A percentile compares a stretch with the other conserved stretches of the same genome.
These are phyloP conservation scores for Trichoderma semiorbis DNA, from an alignment of 2,329 filamentous ascomycete genomes.

Conservation along the genomic window DNA sequence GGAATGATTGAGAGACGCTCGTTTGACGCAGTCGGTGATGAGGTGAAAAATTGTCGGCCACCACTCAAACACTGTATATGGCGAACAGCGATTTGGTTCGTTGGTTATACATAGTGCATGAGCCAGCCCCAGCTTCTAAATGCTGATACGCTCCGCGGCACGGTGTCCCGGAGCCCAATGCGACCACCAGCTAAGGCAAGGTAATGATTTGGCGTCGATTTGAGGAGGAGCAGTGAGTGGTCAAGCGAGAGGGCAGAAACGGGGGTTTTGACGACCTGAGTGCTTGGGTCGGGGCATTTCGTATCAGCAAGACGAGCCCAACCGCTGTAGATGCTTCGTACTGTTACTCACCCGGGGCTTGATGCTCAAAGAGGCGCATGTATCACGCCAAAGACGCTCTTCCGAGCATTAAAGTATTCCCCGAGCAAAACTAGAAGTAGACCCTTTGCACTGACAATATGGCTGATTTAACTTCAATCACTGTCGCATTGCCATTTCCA, in stretches of 20 bases:
- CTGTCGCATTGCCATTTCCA: neutral
- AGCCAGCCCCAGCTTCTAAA: neutral
- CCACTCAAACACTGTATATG: neutral
- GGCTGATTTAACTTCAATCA: neutral
- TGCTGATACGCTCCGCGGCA: conserved; percentile 12
- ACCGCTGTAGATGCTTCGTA: neutral
- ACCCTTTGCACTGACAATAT: neutral
- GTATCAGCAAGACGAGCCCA: neutral
- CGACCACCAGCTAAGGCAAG: neutral
- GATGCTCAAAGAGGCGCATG: neutral
- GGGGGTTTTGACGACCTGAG: neutral
- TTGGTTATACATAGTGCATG: neutral
- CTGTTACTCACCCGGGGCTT: neutral
- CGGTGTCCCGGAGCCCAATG: conserved; percentile 12
- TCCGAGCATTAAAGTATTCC: neutral
- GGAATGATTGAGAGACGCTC: neutral
- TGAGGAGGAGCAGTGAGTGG: neutral
- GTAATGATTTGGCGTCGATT: neutral
- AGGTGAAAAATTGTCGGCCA: neutral
- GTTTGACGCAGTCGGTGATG: neutral
- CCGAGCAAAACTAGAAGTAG: neutral
- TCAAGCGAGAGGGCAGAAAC: neutral
- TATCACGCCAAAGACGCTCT: neutral
- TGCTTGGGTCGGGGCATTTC: neutral
- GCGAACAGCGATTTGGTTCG: neutral